These are phyloP conservation scores for Bipolaris gigantea DNA, from an alignment of 2,329 filamentous ascomycete genomes.

Conservation along the genomic window DNA sequence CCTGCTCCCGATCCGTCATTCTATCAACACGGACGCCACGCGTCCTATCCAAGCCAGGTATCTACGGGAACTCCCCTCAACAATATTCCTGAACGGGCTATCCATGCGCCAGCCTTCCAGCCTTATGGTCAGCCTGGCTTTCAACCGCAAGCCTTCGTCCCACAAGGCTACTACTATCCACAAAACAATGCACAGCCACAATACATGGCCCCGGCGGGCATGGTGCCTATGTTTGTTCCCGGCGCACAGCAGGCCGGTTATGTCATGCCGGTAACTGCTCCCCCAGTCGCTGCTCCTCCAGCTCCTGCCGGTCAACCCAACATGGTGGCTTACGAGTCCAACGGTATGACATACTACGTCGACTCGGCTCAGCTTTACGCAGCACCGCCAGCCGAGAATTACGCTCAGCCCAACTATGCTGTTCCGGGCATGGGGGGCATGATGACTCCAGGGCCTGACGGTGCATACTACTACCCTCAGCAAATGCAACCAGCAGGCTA, in stretches of 20 bases:
- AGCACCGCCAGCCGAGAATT: conserved; percentile 51
- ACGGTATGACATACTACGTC: conserved; percentile 96
- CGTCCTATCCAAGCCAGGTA: conserved; percentile 70
- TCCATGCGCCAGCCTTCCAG: conserved; percentile 89
- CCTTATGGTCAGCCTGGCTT: conserved; percentile 60
- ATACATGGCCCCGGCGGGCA: conserved; percentile 50
- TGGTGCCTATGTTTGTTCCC: conserved; percentile 62
- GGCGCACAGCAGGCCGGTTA: conserved; percentile 54
- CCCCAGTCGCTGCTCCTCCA: conserved; percentile 40
- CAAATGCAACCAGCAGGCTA: conserved; percentile 55
- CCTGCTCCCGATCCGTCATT: conserved; percentile 52
- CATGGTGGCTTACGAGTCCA: conserved; percentile 80
- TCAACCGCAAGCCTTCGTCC: conserved; percentile 49
- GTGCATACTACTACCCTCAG: conserved; percentile 63
- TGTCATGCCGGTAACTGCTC: conserved; percentile 45
- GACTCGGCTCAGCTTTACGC: conserved; percentile 69
- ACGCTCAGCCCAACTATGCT: conserved; percentile 54
- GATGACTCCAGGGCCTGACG: conserved; percentile 65
- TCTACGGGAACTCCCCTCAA: conserved; percentile 80
- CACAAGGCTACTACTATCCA: conserved; percentile 65
- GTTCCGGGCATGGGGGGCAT: conserved; percentile 73
- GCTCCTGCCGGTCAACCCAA: conserved; percentile 49
- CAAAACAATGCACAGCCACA: conserved; percentile 42
- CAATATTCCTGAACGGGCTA: conserved; percentile 88
- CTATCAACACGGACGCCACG: conserved; percentile 66